Evolutionary conservation across 2,329 filamentous ascomycete genomes (phyloP).

Genomic region (Xylaria sp.): DNA sequence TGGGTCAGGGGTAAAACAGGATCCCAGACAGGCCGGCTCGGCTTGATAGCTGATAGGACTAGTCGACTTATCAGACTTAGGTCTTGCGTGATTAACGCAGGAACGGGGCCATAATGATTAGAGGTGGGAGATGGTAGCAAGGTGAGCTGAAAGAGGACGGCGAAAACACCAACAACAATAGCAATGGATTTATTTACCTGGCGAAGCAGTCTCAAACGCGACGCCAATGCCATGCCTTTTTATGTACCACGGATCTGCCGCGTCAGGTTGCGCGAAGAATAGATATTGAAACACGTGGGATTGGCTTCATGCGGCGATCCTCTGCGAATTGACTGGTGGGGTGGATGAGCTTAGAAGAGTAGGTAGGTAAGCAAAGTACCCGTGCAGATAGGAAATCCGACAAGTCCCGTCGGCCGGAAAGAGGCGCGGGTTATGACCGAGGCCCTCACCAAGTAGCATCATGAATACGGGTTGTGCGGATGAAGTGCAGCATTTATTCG

Average conservation of each 20-base stretch:
- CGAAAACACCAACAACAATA: too few species aligned
- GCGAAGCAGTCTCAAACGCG: not conserved
- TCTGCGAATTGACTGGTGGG: conserved; percentile 1
- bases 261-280: conserved; percentile 6
- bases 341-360: not conserved
- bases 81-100: not conserved
- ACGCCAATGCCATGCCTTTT: not conserved
- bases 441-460: too few species aligned
- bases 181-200: too few species aligned
- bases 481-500: not conserved
- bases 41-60: not conserved
- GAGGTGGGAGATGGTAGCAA: too few species aligned
- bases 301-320: conserved; percentile 21
- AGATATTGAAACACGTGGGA: conserved; percentile 29
- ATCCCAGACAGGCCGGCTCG: not conserved
- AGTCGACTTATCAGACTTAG: too few species aligned
- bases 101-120: too few species aligned
- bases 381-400: too few species aligned
- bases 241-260: not conserved
- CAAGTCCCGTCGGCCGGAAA: too few species aligned
- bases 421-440: too few species aligned
- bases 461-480: too few species aligned
- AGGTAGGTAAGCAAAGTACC: not conserved
- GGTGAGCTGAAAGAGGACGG: too few species aligned
- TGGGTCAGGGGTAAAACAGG: not conserved